A percentile compares a stretch with the other conserved stretches of the same genome.
phyloP scores from a whole-genome alignment of 2,329 filamentous ascomycete genomes.

The Elsinoe necatrix region DNA sequence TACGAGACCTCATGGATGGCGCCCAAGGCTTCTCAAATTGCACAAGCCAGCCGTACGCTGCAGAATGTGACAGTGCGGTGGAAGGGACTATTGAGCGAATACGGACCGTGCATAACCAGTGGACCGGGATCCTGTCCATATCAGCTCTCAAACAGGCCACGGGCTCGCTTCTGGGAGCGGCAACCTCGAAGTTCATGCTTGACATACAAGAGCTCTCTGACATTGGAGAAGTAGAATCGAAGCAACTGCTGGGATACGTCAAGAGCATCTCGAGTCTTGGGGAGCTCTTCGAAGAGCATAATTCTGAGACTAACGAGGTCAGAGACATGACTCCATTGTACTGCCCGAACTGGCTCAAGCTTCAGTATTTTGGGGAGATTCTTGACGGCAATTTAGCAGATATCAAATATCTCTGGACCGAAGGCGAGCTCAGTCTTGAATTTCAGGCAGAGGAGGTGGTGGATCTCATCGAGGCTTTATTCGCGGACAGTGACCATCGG shows the following conservation, averaged over 20 bases:
- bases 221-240: constrained; percentile 55
- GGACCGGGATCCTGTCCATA: constrained; percentile 50
- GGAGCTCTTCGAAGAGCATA: constrained; percentile 47
- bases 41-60: constrained; percentile 50
- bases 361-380: constrained; percentile 56
- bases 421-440: constrained; percentile 55
- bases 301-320: constrained; percentile 31
- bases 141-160: constrained; percentile 55
- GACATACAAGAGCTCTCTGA: constrained; percentile 56
- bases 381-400: constrained; percentile 55
- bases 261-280: constrained; percentile 48
- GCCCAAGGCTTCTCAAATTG: constrained; percentile 54
- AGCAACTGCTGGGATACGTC: constrained; percentile 50
- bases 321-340: constrained; percentile 51
- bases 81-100: constrained; percentile 50
- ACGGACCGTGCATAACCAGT: constrained; percentile 47
- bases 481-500: constrained; percentile 53
- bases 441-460: constrained; percentile 54
- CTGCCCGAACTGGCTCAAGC: constrained; percentile 55
- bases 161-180: constrained; percentile 49
- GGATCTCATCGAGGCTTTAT: constrained; percentile 55
- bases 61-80: constrained; percentile 53
- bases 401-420: constrained; percentile 57
- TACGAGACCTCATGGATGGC: constrained; percentile 54
- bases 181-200: constrained; percentile 51